Evolutionary conservation across 2,329 filamentous ascomycete species (phyloP).

Genomic region (Rosellinia necatrix): DNA sequence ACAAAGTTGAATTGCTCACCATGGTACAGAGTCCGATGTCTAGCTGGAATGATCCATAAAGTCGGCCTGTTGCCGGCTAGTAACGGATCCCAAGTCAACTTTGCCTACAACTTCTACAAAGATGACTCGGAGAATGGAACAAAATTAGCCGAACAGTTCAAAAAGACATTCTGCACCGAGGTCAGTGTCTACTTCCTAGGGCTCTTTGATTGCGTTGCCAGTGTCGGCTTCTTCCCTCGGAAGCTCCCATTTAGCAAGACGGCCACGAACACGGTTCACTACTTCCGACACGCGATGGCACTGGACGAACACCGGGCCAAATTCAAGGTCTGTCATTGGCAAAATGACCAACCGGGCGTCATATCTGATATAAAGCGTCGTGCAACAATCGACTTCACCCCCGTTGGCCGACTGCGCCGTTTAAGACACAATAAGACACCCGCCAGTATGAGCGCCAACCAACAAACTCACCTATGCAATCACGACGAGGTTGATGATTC

Average conservation of each 20-base stretch:
- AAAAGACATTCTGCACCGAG: constrained; percentile 26
- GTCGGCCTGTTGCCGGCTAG: constrained; percentile 23
- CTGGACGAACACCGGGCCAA: constrained; percentile 25
- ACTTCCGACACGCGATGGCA: constrained; percentile 26
- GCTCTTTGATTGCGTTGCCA: constrained; percentile 25
- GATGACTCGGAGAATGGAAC: constrained; percentile 22
- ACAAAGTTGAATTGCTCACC: not conserved
- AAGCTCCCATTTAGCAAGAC: constrained; percentile 26
- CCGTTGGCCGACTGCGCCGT: not conserved
- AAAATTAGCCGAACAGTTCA: constrained; percentile 22
- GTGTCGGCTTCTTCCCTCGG: constrained; percentile 26
- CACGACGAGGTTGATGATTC: not conserved
- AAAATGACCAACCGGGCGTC: constrained; percentile 1
- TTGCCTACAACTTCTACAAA: constrained; percentile 28
- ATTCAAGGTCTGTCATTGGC: constrained; percentile 27
- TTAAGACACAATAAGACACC: constrained; percentile 4
- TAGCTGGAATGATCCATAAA: constrained; percentile 27
- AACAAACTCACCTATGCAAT: not conserved
- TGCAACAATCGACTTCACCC: constrained; percentile 19
- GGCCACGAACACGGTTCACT: constrained; percentile 20
- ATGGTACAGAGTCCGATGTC: constrained; percentile 19
- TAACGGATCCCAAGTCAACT: constrained; percentile 25
- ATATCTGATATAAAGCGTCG: constrained; percentile 5
- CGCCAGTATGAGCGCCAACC: not conserved
- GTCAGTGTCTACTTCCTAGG: constrained; percentile 25